Evolutionary conservation across 2,329 filamentous ascomycete genomes (phyloP).

Genomic region (Sporothrix globosa): DNA sequence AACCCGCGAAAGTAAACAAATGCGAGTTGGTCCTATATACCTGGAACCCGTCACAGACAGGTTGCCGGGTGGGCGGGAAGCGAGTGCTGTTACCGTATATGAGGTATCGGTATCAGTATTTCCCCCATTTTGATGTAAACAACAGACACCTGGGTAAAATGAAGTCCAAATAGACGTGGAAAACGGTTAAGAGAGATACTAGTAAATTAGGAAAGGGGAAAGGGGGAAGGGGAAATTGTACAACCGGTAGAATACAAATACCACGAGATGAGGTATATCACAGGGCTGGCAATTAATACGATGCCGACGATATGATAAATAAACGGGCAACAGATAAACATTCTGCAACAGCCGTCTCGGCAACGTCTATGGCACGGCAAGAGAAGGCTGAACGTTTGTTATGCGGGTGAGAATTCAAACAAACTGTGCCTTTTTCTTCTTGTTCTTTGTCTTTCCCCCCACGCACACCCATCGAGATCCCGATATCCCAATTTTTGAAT

Average conservation of each 20-base stretch:
- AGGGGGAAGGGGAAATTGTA: background rate
- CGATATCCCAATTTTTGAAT: background rate
- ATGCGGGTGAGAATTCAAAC: background rate
- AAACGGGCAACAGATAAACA: background rate
- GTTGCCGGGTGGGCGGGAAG: slow-evolving; percentile 16
- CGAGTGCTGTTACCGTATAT: background rate
- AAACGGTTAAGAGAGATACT: background rate
- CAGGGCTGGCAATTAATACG: no score
- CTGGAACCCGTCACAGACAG: slow-evolving; percentile 28
- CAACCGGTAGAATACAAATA: background rate
- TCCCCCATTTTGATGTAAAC: background rate
- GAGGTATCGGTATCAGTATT: no score
- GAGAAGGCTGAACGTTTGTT: background rate
- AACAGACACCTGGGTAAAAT: background rate
- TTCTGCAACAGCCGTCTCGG: slow-evolving; percentile 1
- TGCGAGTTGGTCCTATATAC: slow-evolving; percentile 1
- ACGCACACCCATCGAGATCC: background rate
- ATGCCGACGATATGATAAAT: no score
- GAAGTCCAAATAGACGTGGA: background rate
- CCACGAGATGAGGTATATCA: background rate
- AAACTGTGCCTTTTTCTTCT: no score
- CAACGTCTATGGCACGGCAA: background rate
- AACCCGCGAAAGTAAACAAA: background rate
- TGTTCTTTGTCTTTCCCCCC: background rate
- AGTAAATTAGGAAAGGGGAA: background rate